A percentile compares a stretch with the other conserved stretches of the same genome.
phyloP scores from a whole-genome alignment of 805 yeast genomes.

The Ogataea paradorogensis region DNA sequence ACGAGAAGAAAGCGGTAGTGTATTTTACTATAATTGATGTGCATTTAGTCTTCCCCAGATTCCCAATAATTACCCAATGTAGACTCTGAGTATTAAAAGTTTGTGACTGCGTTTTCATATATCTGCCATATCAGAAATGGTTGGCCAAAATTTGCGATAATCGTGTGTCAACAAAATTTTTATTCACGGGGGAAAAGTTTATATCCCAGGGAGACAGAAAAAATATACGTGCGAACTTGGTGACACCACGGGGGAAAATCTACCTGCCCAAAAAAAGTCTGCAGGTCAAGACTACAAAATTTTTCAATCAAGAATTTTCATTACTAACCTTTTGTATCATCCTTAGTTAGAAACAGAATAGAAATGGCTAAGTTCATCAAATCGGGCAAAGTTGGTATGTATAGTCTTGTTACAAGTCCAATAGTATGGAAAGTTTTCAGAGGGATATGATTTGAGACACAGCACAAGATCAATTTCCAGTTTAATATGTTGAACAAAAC shows the following conservation, averaged over 20 bases:
- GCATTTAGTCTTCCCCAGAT: conserved; percentile 10
- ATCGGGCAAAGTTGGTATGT: conserved; percentile 99
- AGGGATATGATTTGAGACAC: background rate
- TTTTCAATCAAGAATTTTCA: conserved; percentile 16
- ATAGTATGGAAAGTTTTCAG: background rate
- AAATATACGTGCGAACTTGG: background rate
- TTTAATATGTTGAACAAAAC: background rate
- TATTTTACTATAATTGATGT: conserved; percentile 2
- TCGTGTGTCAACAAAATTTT: background rate
- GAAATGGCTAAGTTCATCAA: conserved; percentile 98
- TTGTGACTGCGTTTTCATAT: conserved; percentile 20
- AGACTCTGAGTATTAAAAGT: background rate
- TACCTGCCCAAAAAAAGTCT: conserved; percentile 3
- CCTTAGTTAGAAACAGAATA: conserved; percentile 14
- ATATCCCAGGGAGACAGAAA: background rate
- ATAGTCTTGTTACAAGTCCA: conserved; percentile 17
- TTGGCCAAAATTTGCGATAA: background rate
- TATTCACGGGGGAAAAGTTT: background rate
- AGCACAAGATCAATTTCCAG: background rate
- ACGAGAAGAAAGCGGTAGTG: conserved; percentile 38
- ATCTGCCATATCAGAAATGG: background rate
- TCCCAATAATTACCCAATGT: background rate
- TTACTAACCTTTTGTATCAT: conserved; percentile 11
- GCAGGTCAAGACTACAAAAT: conserved; percentile 8
- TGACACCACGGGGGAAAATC: background rate